phyloP scores from a whole-genome alignment of 2,329 filamentous ascomycete species.

The Verticillium nonalfalfae region DNA sequence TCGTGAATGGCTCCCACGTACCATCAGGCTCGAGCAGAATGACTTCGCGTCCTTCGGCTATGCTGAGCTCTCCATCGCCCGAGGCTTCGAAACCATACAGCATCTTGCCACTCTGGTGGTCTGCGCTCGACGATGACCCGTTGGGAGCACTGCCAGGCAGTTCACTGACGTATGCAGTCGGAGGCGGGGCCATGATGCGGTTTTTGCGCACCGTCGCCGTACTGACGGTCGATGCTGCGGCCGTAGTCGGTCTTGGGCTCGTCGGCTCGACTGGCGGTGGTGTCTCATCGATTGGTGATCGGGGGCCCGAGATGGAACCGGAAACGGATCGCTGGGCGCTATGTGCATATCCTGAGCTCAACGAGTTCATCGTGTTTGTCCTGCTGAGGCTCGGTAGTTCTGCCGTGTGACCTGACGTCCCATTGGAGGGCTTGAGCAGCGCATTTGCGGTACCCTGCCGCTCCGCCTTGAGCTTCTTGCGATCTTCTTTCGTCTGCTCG shows the following conservation, averaged over 20 bases:
- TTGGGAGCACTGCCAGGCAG: conserved; percentile 47
- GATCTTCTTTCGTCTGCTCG: conserved; percentile 88
- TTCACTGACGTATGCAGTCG: conserved; percentile 69
- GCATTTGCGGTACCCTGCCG: conserved; percentile 73
- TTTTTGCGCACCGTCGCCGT: conserved; percentile 45
- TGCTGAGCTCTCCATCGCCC: conserved; percentile 73
- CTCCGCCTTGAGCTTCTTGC: conserved; percentile 85
- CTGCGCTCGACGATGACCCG: conserved; percentile 28
- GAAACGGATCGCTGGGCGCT: conserved; percentile 73
- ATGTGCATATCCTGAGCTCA: conserved; percentile 81
- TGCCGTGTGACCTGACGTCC: conserved; percentile 28
- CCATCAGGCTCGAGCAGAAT: conserved; percentile 79
- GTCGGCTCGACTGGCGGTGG: conserved; percentile 26
- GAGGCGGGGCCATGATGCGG: conserved; percentile 82
- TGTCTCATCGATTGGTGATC: conserved; percentile 46
- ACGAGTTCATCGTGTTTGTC: conserved; percentile 82
- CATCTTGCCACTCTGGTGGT: conserved; percentile 76
- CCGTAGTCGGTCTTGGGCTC: conserved; percentile 15
- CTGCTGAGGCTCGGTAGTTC: conserved; percentile 66
- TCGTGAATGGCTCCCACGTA: conserved; percentile 37
- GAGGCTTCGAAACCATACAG: conserved; percentile 78
- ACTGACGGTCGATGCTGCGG: conserved; percentile 9
- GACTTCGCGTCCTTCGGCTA: conserved; percentile 74
- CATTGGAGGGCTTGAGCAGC: conserved; percentile 40
- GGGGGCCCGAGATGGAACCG: conserved; percentile 44